These are phyloP conservation scores for Penicillium sp. DNA, from an alignment of 2,329 filamentous ascomycete genomes.

Conservation along the genomic window DNA sequence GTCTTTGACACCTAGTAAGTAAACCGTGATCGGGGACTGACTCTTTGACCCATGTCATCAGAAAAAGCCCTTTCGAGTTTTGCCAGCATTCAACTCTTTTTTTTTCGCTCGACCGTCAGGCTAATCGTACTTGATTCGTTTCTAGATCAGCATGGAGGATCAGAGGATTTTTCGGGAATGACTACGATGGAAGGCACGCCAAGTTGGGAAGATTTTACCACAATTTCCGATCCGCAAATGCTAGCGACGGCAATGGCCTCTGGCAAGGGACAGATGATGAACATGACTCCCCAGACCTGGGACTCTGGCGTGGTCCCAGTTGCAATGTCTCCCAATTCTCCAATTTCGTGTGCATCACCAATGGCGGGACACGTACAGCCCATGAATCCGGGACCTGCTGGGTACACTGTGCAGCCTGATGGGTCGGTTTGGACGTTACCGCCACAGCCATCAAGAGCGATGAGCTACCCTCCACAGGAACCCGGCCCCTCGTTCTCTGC, in stretches of 20 bases:
- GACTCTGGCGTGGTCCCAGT: conserved; percentile 23
- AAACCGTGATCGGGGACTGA: neutral
- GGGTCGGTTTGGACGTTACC: conserved; percentile 33
- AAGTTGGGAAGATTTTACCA: conserved; percentile 35
- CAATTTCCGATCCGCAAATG: conserved; percentile 32
- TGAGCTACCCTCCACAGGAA: conserved; percentile 32
- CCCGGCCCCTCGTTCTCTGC: conserved; percentile 24
- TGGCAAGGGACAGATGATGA: conserved; percentile 29
- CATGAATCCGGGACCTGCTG: conserved; percentile 21
- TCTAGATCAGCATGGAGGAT: conserved; percentile 25
- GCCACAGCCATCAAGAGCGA: conserved; percentile 24
- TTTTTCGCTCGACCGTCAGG: neutral
- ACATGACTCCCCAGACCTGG: conserved; percentile 30
- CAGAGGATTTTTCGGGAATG: conserved; percentile 25
- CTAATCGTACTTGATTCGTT: neutral
- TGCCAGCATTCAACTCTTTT: neutral
- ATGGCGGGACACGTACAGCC: conserved; percentile 29
- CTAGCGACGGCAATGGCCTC: conserved; percentile 27
- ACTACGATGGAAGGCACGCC: conserved; percentile 31
- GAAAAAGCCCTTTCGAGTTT: no score
- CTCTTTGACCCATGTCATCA: no score
- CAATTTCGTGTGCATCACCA: conserved; percentile 26
- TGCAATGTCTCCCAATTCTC: conserved; percentile 23
- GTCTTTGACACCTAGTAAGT: conserved; percentile 33
- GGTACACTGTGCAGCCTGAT: conserved; percentile 32